Evolutionary conservation across 2,329 filamentous ascomycete species (phyloP), one percentile per base, ranked within the genome.

Genomic region (Fusarium sp.): DNA sequence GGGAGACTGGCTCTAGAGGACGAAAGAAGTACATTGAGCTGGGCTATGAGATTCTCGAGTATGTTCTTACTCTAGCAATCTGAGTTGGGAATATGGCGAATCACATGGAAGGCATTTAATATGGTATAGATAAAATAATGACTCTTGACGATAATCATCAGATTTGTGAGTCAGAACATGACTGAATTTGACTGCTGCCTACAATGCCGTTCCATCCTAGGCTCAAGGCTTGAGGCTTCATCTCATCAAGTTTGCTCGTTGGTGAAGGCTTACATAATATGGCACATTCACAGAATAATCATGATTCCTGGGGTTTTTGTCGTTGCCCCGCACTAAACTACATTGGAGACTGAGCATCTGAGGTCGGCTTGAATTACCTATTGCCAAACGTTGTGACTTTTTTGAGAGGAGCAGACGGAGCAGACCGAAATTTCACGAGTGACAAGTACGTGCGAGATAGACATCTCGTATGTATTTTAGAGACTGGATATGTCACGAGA

Each of bases 21-120:
- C 64, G 64, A 33, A 61, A 69, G 38, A 73, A 72, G 27, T 89
- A 87, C 66, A 81, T 88, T 45, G 79, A 82, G 46, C 76, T 89
- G 55, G 85, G 85, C 15, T 90, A 91, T 66, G 80, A 84, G 15
- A 84, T 91, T 41, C 73, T 91, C 37, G 84, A 86, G 59, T 87
- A 87, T 73, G 85, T 87, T 49, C 77, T 91, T 27, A 79, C 83
- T 16, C 85, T 87, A 23, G 85, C 85, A 9, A 69, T 90, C 23
- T 91, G 38, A 39, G 51, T 31, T 23, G 21, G 38, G 39, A 45
- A 33, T 7, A 46, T n/a, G 39, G 6, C 29, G 41, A 49, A 35
- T 48, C 19, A 27, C 31, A 35, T 35, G 39, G 29, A 16, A 46
- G 33, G 29, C 10, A 49, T 33, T 57, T 25, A 11, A n/a, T 16